These are phyloP conservation scores for Nemania sp. DNA, from an alignment of 2,329 filamentous ascomycete species.

Conservation along the genomic window DNA sequence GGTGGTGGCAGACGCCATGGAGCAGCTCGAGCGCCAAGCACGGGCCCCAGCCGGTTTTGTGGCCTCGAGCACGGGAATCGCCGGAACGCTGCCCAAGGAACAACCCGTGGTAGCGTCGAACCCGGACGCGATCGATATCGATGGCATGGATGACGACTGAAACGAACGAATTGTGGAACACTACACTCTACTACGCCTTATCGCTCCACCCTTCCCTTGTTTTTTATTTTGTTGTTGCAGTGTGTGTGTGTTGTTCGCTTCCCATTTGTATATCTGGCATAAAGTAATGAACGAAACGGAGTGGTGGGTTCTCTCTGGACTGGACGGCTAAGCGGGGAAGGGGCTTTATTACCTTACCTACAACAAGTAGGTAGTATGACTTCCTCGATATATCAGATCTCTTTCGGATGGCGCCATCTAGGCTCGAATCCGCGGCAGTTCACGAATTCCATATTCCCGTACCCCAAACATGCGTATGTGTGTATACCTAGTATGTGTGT, in stretches of 20 bases:
- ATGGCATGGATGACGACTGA: slow-evolving; percentile 66
- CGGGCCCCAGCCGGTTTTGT: slow-evolving; percentile 89
- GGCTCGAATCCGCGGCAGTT: slow-evolving; percentile 3
- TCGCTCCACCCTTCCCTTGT: not conserved
- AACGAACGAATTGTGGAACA: slow-evolving; percentile 26
- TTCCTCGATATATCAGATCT: slow-evolving; percentile 14
- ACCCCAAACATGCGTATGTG: no score
- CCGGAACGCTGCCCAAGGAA: slow-evolving; percentile 57
- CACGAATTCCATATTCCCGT: slow-evolving; percentile 1
- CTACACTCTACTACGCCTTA: no score
- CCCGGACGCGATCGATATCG: slow-evolving; percentile 83
- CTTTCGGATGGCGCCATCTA: slow-evolving; percentile 2
- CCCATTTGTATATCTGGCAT: slow-evolving; percentile 29
- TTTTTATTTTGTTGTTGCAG: no score
- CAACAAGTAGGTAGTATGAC: no score
- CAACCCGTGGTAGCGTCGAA: slow-evolving; percentile 61
- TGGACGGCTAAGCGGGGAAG: slow-evolving; percentile 14
- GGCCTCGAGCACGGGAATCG: slow-evolving; percentile 74
- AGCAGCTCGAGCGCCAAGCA: slow-evolving; percentile 83
- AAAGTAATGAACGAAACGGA: slow-evolving; percentile 24
- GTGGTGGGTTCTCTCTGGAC: no score
- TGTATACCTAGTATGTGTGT: no score
- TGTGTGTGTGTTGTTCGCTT: no score
- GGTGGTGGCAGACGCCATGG: slow-evolving; percentile 85
- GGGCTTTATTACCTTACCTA: no score